Evolutionary conservation across 2,329 filamentous ascomycete genomes (phyloP), one percentile per base, ranked within the genome.

Genomic region (Apiospora arundinis): DNA sequence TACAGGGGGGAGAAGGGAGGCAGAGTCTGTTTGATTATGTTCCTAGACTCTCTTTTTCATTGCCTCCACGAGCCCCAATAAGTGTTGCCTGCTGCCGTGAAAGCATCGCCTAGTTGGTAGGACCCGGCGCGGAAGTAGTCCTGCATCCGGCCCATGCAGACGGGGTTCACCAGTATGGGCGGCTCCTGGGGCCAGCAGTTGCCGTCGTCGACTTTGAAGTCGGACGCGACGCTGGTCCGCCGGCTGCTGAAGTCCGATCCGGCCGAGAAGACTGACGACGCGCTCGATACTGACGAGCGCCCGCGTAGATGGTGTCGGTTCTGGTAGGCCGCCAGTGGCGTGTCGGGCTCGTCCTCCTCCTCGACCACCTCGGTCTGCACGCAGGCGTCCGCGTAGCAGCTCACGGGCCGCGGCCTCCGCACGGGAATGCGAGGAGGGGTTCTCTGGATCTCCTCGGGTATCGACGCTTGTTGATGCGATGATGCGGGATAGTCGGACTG

Each of bases 111-210:
- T 0, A 80, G 74, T 0, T 74, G 73, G 48, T 80, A 80, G 7
- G 60, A 74, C 14, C 73, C 69, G 8, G 76, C 77, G 25, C 78
- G 74, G 67, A 80, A 80, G 52, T 80, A 80, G 16, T 78, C 78
- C 72, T 78, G 77, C 78, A 80, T 80, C 67, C 78, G 74, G 23
- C 78, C 78, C 78, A 80, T 80, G 12, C 74, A 70, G 40, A 80
- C 69, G 7, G 78, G 78, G 68, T 80, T 80, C 12, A 60, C 46
- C 69, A 70, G 14, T 28, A 71, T 25, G 40, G 65, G 44, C 60
- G 4, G n/a, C 40, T 45, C 40, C n/a, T 42, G 21, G 60, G 25
- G 37, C 23, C 40, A 56, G 60, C n/a, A 45, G 42, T 48, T 23
- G 37, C 32, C 56, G 49, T 66, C 28, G 23, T 72, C 67, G 8